phyloP scores from a whole-genome alignment of 2,329 filamentous ascomycete genomes.

The Tolypocladium sp. region DNA sequence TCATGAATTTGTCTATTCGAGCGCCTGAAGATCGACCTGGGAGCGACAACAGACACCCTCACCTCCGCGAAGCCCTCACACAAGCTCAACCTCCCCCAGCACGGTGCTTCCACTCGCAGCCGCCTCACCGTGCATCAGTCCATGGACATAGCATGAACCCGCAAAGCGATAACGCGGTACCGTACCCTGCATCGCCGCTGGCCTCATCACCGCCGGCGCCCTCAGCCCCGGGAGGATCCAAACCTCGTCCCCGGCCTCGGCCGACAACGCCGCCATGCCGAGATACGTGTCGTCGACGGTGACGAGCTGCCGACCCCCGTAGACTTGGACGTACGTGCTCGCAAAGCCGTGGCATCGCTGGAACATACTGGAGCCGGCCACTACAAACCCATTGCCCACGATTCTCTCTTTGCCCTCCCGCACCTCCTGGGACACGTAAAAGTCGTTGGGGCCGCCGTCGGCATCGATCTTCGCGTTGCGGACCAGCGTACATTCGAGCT shows the following conservation, averaged over 20 bases:
- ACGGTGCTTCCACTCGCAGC: slow-evolving; percentile 4
- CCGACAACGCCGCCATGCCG: slow-evolving; percentile 10
- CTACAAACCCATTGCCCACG: slow-evolving; percentile 10
- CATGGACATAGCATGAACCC: slow-evolving; percentile 12
- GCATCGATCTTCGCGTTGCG: slow-evolving; percentile 6
- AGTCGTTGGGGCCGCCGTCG: slow-evolving; percentile 9
- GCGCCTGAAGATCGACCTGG: neutral
- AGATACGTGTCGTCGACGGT: slow-evolving; percentile 8
- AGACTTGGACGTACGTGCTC: slow-evolving; percentile 8
- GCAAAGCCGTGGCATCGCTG: slow-evolving; percentile 9
- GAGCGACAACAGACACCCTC: neutral
- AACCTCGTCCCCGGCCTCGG: slow-evolving; percentile 11
- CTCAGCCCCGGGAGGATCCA: slow-evolving; percentile 12
- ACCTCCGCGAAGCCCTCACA: neutral
- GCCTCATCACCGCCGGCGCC: slow-evolving; percentile 6
- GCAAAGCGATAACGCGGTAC: slow-evolving; percentile 7
- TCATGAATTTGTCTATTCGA: neutral
- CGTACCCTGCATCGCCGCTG: neutral
- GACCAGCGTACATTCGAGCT: slow-evolving; percentile 9
- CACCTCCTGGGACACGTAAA: slow-evolving; percentile 9
- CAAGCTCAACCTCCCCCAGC: neutral
- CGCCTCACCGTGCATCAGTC: slow-evolving; percentile 12
- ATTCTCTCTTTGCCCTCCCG: slow-evolving; percentile 7
- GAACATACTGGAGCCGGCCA: slow-evolving; percentile 7
- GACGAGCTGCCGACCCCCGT: slow-evolving; percentile 13